Conservation (phyloP, 163 green algal genomes). For the Volvox carteri region DNA sequence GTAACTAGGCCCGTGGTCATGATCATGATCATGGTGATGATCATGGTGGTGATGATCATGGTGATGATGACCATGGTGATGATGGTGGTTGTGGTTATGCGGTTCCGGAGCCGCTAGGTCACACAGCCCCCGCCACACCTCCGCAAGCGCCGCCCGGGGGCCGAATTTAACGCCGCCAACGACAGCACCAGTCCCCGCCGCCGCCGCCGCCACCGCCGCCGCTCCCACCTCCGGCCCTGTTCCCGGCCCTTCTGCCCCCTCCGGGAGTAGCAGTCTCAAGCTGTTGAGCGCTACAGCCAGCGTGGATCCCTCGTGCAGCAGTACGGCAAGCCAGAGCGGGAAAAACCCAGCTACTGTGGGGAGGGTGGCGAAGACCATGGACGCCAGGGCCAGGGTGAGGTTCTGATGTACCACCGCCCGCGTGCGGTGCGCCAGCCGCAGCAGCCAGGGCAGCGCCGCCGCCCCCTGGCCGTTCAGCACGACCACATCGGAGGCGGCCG, state of each 20-base stretch:
- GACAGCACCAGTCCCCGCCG: not conserved
- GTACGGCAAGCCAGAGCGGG: conserved; percentile 94
- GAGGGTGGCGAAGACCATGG: conserved; percentile 82
- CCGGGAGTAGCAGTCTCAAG: conserved; percentile 78
- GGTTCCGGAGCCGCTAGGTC: conserved; percentile 6
- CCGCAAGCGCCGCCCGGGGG: not conserved
- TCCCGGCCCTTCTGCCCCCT: not conserved
- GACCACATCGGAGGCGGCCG: conserved; percentile 84
- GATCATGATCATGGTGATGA: not conserved
- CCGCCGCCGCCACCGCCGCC: too few relatives aligned
- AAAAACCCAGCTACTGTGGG: conserved; percentile 88
- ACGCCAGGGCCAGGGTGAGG: conserved; percentile 82
- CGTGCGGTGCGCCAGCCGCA: conserved; percentile 78
- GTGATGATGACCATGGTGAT: not conserved
- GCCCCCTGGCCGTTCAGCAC: conserved; percentile 85
- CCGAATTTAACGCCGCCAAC: not conserved
- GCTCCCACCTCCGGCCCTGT: too few relatives aligned
- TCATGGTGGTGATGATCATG: not conserved
- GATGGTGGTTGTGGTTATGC: conserved; percentile 33
- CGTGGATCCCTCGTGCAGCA: conserved; percentile 95
- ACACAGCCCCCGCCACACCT: conserved; percentile 7
- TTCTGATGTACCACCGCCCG: conserved; percentile 74
- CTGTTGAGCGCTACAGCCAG: conserved; percentile 95
- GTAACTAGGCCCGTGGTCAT: not conserved
- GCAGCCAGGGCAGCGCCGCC: conserved; percentile 85